phyloP scores from a whole-genome alignment of 345 rosid species.

The Gossypium mustelinum region DNA sequence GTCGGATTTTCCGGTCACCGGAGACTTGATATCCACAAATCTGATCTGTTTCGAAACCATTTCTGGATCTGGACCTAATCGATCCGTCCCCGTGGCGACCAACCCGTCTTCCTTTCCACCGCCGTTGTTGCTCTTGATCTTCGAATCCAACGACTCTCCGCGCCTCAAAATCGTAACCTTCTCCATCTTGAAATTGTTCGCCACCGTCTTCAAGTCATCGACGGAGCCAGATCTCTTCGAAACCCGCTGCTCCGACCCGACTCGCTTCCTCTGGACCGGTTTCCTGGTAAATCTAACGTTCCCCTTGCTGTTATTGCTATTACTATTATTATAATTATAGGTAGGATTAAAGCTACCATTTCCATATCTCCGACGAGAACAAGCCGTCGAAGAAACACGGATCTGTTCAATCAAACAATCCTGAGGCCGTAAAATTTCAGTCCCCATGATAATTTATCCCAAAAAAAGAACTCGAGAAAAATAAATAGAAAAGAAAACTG shows the following conservation, averaged over 20 bases:
- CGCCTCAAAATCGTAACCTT: conserved; percentile 44
- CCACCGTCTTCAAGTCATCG: background rate
- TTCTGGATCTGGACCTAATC: conserved; percentile 30
- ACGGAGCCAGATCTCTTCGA: background rate
- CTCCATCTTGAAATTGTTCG: conserved; percentile 24
- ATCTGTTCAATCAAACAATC: background rate
- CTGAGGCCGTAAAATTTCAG: background rate
- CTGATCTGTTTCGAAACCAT: conserved; percentile 24
- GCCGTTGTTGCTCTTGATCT: conserved; percentile 23
- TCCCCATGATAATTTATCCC: background rate
- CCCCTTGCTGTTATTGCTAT: background rate
- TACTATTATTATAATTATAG: too few relatives aligned
- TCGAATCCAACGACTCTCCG: conserved; percentile 52
- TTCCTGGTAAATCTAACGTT: background rate
- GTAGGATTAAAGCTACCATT: background rate
- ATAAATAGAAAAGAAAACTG: too few relatives aligned
- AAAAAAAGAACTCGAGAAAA: background rate
- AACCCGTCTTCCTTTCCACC: conserved; percentile 11
- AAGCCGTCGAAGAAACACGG: background rate
- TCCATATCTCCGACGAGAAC: background rate
- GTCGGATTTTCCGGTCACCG: conserved; percentile 10
- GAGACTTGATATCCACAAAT: conserved; percentile 18
- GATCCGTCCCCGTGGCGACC: conserved; percentile 19
- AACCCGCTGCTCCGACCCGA: background rate
- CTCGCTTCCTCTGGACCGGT: background rate